Evolutionary conservation across 371 early-diverging fungal species (phyloP), one percentile per base, ranked within the genome.

Genomic region (Rhizopus arrhizus): DNA sequence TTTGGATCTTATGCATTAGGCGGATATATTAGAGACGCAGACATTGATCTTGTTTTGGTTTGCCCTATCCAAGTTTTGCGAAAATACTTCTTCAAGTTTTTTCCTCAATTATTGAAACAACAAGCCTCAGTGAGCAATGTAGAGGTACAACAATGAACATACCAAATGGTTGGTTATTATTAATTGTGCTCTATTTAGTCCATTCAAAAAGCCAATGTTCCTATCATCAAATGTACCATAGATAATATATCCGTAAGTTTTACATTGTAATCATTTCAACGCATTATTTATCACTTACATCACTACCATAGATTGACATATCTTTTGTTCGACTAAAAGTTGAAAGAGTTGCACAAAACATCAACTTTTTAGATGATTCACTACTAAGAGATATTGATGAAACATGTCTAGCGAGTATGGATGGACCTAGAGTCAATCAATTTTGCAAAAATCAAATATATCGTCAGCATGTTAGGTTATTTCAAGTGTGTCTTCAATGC

Each of bases 1-100:
- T 78, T 78, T 66, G 79, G 79, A 1, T 78, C 79, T 4, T 75
- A 68, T 59, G 74, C 61, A 0, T 32, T 78, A n/a, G 72, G 72
- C 6, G 74, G 70, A 3, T 66, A 78, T 49, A 52, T 65, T 2
- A 52, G 55, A 22, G 51, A 56, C 8, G 68, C 72, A 3, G 79
- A 78, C 36, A 78, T 78, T 45, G 79, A 78, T 35, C 34, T 75
- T 3, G 72, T 66, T 0, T 59, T 73, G 5, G 34, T 78, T 8
- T 66, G 68, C 43, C 64, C 79, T 1, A 35, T 31, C 6, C 53
- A 41, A 1, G 61, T 78, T 1, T 62, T 59, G 4, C 49, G 68
- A 22, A 33, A 41, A 8, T 67, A 66, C 12, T 73, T 78, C 29
- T 73, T 63, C 22, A 35, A 46, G 13, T 22, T 66, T 13, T 63